Base-by-base conservation (phyloP, 768 basidiomycete genomes). In the Xerocomus potaroensis region DNA sequence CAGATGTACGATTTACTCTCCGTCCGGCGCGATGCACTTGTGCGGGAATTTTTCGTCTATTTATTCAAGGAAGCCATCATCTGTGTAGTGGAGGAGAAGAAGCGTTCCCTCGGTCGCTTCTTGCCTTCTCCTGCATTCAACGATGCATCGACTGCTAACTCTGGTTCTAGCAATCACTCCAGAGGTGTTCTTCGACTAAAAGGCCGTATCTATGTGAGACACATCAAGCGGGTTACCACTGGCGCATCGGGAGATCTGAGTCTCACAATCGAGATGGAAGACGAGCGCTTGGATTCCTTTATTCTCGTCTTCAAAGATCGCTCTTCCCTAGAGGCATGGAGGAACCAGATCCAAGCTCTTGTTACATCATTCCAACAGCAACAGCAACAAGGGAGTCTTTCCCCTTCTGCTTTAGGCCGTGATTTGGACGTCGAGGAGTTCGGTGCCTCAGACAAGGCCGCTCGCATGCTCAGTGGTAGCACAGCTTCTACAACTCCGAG, bases 31-130 rank as follows among this genome's bases (percentile, higher is more conserved):
- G 95, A 95, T 55, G 72, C 84, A 9, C 85, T 91, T 50, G 85
- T 94, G 16, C 82, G 93, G 45, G 94, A 96, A 65, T 97, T 97
- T 68, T 89, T 84, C 62, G 91, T 96, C 50, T 97, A 98, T 70
- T 79, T 99, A 22, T 99, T 97, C 80, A 87, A 86, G 60, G 92
- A 97, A 66, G 96, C 96, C 9, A 89, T 99, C 54, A 92, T 99
- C 49, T 99, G 96, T 65, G 92, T 98, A n/a, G 79, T 88, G 16
- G 94, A 98, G 65, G 95, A 99, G 69, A 91, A 84, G 73, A 94
- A 91, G 59, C 81, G 87, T 21, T 82, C 84, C 0, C 69, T 93
- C 2, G 82, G 85, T 8, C 79, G 85, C 22, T 73, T 92, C 37
- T 74, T 92, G 5, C 83, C 84, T 24, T 82, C 83, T 1, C 78